Percentiles rank a stretch among this genome's conserved stretches.
phyloP scores from a whole-genome alignment of 2,329 filamentous ascomycete genomes.

The Canariomyces notabilis region DNA sequence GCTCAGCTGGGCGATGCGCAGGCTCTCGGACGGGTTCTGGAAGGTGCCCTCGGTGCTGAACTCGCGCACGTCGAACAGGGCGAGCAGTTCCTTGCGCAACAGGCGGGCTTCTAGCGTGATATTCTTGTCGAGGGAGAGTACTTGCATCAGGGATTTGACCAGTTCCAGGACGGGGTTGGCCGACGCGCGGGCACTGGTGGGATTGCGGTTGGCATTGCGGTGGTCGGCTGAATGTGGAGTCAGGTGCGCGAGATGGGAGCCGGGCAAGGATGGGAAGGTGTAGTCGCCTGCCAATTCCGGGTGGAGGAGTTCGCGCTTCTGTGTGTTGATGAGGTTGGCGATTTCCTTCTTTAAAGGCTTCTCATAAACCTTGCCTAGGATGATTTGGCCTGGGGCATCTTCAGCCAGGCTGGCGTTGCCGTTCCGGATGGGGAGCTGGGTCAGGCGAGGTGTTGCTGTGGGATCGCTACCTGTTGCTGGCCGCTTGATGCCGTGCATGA shows the following conservation, averaged over 20 bases:
- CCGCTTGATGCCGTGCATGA: constrained; percentile 85
- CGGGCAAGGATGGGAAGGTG: constrained; percentile 73
- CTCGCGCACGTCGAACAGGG: constrained; percentile 89
- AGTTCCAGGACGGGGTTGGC: constrained; percentile 81
- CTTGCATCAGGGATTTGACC: constrained; percentile 88
- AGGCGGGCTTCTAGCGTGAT: constrained; percentile 84
- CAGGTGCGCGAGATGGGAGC: constrained; percentile 56
- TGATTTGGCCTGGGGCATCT: constrained; percentile 54
- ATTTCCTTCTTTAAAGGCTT: constrained; percentile 90
- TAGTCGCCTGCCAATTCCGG: constrained; percentile 85
- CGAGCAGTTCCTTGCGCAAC: constrained; percentile 81
- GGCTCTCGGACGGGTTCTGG: constrained; percentile 71
- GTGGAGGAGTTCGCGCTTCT: constrained; percentile 84
- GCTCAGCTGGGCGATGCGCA: constrained; percentile 70
- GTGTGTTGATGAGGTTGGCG: constrained; percentile 70
- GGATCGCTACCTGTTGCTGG: constrained; percentile 48
- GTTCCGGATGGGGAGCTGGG: constrained; percentile 54
- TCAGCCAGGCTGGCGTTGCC: constrained; percentile 52
- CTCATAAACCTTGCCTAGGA: constrained; percentile 78
- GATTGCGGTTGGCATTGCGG: constrained; percentile 11
- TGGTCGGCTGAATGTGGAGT: constrained; percentile 18
- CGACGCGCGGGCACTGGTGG: constrained; percentile 27
- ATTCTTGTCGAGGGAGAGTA: constrained; percentile 84
- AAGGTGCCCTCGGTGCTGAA: constrained; percentile 88
- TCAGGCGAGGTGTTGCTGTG: constrained; percentile 51